A percentile compares a stretch with the other conserved stretches of the same genome.
Conservation (phyloP, 345 rosid species). For the Eutrema heterophyllum region DNA sequence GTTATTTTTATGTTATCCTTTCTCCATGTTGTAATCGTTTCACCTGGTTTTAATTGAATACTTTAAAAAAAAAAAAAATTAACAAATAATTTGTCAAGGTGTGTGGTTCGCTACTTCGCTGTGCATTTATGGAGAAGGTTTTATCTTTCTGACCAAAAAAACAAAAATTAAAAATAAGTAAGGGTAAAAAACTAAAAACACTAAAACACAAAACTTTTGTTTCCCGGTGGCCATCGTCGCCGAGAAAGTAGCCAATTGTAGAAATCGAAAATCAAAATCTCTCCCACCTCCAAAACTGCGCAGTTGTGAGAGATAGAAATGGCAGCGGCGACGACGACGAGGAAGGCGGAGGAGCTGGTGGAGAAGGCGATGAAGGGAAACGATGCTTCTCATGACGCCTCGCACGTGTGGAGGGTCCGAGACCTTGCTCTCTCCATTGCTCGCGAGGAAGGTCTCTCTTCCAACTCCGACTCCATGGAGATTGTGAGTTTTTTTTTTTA, state of each 20-base stretch:
- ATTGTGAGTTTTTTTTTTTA: slow-evolving; percentile 33
- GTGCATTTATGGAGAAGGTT: too few species aligned
- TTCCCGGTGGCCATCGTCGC: not conserved
- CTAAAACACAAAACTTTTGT: not conserved
- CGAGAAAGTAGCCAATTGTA: not conserved
- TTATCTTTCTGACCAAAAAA: too few species aligned
- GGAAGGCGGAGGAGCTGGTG: slow-evolving; percentile 63
- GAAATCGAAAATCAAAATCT: not conserved
- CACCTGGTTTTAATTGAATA: too few species aligned
- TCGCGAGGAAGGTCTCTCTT: slow-evolving; percentile 74
- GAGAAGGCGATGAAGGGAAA: slow-evolving; percentile 58
- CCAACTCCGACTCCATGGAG: slow-evolving; percentile 67
- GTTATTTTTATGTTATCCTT: too few species aligned
- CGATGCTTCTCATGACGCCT: slow-evolving; percentile 81
- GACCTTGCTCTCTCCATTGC: slow-evolving; percentile 82
- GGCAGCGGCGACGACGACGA: slow-evolving; percentile 2
- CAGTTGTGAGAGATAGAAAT: not conserved
- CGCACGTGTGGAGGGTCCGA: slow-evolving; percentile 77
- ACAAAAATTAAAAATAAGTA: not conserved
- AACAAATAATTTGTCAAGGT: too few species aligned
- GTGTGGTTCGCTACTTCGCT: too few species aligned
- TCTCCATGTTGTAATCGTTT: too few species aligned
- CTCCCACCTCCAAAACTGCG: not conserved
- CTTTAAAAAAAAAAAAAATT: too few species aligned
- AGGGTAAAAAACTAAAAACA: not conserved